phyloP scores from a whole-genome alignment of 371 early-diverging fungal genomes.

The Mucor indicus region DNA sequence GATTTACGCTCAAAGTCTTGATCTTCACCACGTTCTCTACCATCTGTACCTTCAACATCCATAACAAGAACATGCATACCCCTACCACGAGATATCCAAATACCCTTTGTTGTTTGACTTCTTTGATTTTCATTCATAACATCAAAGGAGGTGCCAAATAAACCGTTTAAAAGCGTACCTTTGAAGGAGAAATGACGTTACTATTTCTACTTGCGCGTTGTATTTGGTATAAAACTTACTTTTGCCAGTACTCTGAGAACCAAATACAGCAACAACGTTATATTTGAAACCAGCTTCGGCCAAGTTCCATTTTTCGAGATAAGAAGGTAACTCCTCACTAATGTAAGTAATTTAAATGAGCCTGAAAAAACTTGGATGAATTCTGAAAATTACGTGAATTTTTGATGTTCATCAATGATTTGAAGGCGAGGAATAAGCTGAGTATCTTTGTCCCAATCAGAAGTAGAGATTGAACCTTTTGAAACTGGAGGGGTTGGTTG shows the following conservation, averaged over 20 bases:
- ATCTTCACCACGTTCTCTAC: conserved; percentile 97
- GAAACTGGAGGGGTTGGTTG: neutral
- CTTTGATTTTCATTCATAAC: conserved; percentile 87
- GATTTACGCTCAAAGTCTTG: conserved; percentile 98
- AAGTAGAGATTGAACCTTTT: conserved; percentile 3
- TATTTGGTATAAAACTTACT: conserved; percentile 52
- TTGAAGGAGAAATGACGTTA: too few relatives aligned
- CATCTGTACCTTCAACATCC: conserved; percentile 99
- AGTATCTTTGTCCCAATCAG: conserved; percentile 32
- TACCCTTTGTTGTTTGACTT: conserved; percentile 94
- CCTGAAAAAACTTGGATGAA: neutral
- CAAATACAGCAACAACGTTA: conserved; percentile 96
- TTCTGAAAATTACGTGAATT: conserved; percentile 68
- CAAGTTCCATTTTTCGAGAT: conserved; percentile 82
- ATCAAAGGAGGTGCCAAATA: conserved; percentile 92
- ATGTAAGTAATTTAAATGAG: neutral
- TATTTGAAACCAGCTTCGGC: conserved; percentile 91
- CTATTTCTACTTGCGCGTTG: too few relatives aligned
- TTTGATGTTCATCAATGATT: conserved; percentile 78
- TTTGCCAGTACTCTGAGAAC: conserved; percentile 97
- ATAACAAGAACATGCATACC: conserved; percentile 85
- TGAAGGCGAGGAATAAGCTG: conserved; percentile 64
- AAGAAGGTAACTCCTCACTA: conserved; percentile 64
- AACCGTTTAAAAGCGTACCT: conserved; percentile 92
- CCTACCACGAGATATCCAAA: conserved; percentile 90